Conservation (phyloP, 106 monocot genomes). For the Dendrobium nobile region DNA sequence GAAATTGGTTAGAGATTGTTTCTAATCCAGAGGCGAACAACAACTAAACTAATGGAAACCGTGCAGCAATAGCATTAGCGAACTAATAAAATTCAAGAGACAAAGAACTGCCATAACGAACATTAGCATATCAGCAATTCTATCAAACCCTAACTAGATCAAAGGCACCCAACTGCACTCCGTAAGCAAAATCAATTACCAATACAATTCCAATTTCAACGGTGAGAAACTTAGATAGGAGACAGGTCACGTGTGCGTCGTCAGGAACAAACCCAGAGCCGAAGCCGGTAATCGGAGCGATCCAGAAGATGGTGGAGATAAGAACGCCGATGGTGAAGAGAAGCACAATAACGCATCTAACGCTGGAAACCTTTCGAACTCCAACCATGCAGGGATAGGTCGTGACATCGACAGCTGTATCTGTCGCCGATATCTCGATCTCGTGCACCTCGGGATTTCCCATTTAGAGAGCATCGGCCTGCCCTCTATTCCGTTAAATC, state of each 20-base stretch:
- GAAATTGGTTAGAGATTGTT: too few species aligned
- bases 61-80: neutral
- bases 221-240: too few species aligned
- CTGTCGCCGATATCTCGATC: neutral
- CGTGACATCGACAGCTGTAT: neutral
- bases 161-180: too few species aligned
- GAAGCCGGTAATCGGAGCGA: slow-evolving; percentile 27
- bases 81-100: neutral
- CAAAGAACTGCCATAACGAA: too few species aligned
- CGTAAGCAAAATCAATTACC: too few species aligned
- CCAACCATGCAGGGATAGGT: neutral
- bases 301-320: slow-evolving; percentile 48
- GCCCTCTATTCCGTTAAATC: neutral
- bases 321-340: slow-evolving; percentile 31
- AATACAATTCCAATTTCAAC: too few species aligned
- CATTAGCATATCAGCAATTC: too few species aligned
- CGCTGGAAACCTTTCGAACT: slow-evolving; percentile 15
- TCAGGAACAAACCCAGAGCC: slow-evolving; percentile 6
- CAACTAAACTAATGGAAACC: neutral
- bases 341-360: slow-evolving; percentile 41
- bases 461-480: slow-evolving; percentile 27
- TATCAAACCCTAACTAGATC: too few species aligned
- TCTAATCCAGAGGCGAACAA: neutral
- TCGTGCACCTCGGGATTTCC: slow-evolving; percentile 25
- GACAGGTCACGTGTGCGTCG: too few species aligned